Conservation (phyloP, 371 early-diverging fungal genomes). For the Coemansia sp. region DNA sequence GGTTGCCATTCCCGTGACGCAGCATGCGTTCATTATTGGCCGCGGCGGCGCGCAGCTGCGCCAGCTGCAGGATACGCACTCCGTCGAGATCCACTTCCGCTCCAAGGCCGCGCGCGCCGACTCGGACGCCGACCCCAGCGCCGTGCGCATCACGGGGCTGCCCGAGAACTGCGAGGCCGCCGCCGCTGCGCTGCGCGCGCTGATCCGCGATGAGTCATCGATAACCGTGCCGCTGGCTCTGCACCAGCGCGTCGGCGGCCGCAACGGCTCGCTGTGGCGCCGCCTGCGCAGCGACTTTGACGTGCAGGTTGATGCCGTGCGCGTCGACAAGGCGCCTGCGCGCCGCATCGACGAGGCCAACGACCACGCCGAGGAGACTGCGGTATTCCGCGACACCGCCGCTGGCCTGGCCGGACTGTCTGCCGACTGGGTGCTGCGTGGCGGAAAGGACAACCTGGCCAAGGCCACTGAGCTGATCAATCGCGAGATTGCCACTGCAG, state of each 20-base stretch:
- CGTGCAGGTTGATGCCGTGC: constrained; percentile 53
- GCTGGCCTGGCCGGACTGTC: constrained; percentile 48
- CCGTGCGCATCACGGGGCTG: constrained; percentile 59
- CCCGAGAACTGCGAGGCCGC: constrained; percentile 63
- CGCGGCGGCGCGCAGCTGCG: constrained; percentile 61
- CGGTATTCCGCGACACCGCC: constrained; percentile 52
- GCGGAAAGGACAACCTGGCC: constrained; percentile 49
- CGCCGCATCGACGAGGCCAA: constrained; percentile 14
- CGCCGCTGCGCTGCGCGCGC: constrained; percentile 48
- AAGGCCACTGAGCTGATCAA: constrained; percentile 54
- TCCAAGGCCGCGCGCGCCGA: constrained; percentile 15
- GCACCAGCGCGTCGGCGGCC: constrained; percentile 55
- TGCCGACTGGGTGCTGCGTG: constrained; percentile 45
- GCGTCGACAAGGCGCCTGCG: constrained; percentile 30
- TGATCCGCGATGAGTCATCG: constrained; percentile 42
- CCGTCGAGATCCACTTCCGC: constrained; percentile 64
- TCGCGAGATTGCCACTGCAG: constrained; percentile 48
- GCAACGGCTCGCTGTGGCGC: constrained; percentile 52
- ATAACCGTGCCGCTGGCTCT: constrained; percentile 52
- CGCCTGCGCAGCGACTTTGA: constrained; percentile 55
- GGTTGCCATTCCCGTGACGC: constrained; percentile 56
- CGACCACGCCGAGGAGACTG: constrained; percentile 2
- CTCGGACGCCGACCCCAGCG: constrained; percentile 24
- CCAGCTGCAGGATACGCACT: constrained; percentile 55
- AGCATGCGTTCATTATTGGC: constrained; percentile 65